Evolutionary conservation across 371 early-diverging fungal genomes (phyloP), one percentile per base, ranked within the genome.

Genomic region (Rozella allomycis): DNA sequence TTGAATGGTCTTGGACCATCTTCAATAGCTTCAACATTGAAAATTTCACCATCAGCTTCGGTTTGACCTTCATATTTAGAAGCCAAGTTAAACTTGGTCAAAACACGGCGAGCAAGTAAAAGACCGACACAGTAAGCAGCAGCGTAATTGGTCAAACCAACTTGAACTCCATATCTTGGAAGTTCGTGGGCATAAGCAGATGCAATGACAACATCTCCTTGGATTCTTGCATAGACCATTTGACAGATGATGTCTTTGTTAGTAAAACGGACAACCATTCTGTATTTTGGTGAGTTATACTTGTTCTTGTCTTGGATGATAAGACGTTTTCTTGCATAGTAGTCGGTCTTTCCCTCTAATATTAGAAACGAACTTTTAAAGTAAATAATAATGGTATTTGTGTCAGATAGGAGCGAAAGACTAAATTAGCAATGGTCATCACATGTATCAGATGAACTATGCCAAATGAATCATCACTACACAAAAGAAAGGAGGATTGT

Each of bases 101-200:
- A 73, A 49, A 80, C 74, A 63, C 97, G 82, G 49, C 97, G 87
- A 39, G 94, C 98, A 40, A 78, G 70, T 25, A 99, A 73, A 40
- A 97, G 79, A 72, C 99, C 99, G 38, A 97, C 97, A 52, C 81
- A 75, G 67, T 99, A 99, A 48, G 97, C 77, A 49, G 99, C 96
- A 50, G 97, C 75, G 86, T 94, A 97, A 88, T 99, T 99, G 69
- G 93, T 97, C 57, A 98, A 70, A 70, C 99, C 99, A 68, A 85
- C 80, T 72, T 83, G 79, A 65, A 99, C 66, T 41, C 98, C 98
- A 61, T 84, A 98, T 56, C 70, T 67, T 52, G 87, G 87, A 39
- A 99, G 79, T 66, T 99, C 99, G 59, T 90, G 87, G 33, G 96
- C 60, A 67, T 96, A 96, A 45, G 99, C 99, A 50, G 90, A 77